phyloP scores from a whole-genome alignment of 2,329 filamentous ascomycete genomes.

The Pseudogymnoascus sp. region DNA sequence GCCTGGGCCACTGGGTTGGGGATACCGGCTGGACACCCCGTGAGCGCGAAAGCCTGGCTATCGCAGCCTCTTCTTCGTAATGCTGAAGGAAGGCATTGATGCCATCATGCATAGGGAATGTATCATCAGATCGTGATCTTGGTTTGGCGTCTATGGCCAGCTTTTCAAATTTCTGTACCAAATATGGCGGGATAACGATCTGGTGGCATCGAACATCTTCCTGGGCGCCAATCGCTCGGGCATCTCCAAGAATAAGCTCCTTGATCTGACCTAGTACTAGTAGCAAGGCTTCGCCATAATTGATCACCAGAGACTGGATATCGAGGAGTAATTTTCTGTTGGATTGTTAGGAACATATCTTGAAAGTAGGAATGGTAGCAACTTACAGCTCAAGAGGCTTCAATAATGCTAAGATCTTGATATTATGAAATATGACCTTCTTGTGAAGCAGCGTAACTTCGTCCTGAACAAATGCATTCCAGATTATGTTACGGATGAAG shows the following conservation, averaged over 20 bases:
- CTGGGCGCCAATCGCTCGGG: not conserved
- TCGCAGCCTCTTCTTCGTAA: not conserved
- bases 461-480: constrained; percentile 15
- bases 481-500: constrained; percentile 16
- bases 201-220: constrained; percentile 6
- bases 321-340: not conserved
- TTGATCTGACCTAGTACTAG: not conserved
- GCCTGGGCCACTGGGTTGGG: constrained; percentile 4
- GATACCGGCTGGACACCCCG: not conserved
- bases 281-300: not conserved
- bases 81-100: constrained; percentile 11
- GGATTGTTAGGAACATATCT: not conserved
- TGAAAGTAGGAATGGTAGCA: not conserved
- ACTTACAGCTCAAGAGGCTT: constrained; percentile 16
- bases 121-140: not conserved
- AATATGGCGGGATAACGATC: constrained; percentile 9
- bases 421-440: constrained; percentile 16
- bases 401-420: constrained; percentile 16
- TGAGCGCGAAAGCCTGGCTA: not conserved
- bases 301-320: not conserved
- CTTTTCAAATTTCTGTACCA: constrained; percentile 9
- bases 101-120: constrained; percentile 11
- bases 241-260: not conserved
- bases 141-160: constrained; percentile 3
- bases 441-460: constrained; percentile 15